Conservation (phyloP, 2,329 filamentous ascomycete species). For the Cryphonectria naterciae region DNA sequence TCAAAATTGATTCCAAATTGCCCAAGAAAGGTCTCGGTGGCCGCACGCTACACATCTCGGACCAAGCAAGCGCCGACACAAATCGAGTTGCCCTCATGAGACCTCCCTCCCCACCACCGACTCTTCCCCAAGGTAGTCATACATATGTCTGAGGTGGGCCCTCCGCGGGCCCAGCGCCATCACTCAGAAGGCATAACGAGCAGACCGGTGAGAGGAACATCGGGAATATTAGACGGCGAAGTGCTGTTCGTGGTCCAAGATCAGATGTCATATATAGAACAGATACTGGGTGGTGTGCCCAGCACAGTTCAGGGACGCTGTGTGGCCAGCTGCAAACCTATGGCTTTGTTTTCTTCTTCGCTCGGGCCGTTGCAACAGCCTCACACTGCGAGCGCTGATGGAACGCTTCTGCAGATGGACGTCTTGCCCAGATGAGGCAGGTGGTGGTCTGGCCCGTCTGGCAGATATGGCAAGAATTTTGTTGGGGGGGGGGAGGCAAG, state of each 20-base stretch:
- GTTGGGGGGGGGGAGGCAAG: no score
- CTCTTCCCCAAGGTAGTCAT: not conserved
- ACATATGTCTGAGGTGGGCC: not conserved
- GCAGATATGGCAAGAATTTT: not conserved
- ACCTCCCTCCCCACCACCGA: not conserved
- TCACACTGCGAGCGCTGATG: not conserved
- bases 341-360: not conserved
- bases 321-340: not conserved
- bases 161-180: not conserved
- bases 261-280: not conserved
- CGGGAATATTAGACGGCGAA: not conserved
- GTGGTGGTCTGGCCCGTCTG: not conserved
- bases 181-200: not conserved
- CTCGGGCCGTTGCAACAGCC: not conserved
- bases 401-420: not conserved
- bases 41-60: not conserved
- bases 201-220: not conserved
- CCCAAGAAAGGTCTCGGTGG: not conserved
- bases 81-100: not conserved
- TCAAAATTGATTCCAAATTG: not conserved
- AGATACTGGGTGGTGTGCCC: not conserved
- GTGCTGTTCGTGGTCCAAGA: not conserved
- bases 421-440: conserved; percentile 5
- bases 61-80: not conserved
- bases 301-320: not conserved